Conservation (phyloP, 1,284 basidiomycete species). For the Golubevia sp. region DNA sequence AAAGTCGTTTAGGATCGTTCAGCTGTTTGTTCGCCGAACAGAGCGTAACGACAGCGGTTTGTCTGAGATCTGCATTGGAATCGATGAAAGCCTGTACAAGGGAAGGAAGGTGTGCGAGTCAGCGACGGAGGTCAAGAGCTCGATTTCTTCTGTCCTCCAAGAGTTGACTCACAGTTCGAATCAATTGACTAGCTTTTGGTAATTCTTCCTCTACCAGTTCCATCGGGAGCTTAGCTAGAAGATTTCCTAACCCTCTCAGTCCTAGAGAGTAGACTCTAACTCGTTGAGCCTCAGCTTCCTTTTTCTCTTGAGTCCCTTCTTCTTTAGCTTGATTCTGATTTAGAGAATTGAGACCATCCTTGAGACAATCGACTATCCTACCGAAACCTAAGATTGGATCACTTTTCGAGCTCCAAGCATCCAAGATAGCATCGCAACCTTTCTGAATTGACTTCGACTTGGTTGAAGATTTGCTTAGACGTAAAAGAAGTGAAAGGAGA, state of each 20-base stretch:
- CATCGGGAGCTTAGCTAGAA: slow-evolving; percentile 24
- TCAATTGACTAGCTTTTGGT: slow-evolving; percentile 4
- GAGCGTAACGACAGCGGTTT: slow-evolving; percentile 13
- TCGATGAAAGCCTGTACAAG: slow-evolving; percentile 10
- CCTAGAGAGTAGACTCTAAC: slow-evolving; percentile 6
- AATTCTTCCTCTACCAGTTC: slow-evolving; percentile 41
- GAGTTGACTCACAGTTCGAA: slow-evolving; percentile 9
- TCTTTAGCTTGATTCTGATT: too few relatives aligned
- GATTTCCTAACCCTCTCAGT: slow-evolving; percentile 8
- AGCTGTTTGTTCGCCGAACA: slow-evolving; percentile 13
- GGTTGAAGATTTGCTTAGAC: neutral
- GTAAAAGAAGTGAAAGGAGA: slow-evolving; percentile 15
- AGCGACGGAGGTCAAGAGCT: neutral
- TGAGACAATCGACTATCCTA: slow-evolving; percentile 5
- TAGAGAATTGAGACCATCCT: neutral
- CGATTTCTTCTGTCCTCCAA: too few relatives aligned
- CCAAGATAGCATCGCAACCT: slow-evolving; percentile 18
- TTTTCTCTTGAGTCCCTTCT: too few relatives aligned
- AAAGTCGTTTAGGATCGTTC: neutral
- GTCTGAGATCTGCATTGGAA: slow-evolving; percentile 8
- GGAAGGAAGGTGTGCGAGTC: too few relatives aligned
- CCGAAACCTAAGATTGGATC: slow-evolving; percentile 35
- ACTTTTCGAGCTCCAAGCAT: slow-evolving; percentile 12
- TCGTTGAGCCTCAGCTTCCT: neutral
- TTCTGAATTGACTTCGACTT: neutral